A percentile compares a stretch with the other conserved stretches of the same genome.
phyloP scores from a whole-genome alignment of 1,284 basidiomycete species.

The Naganishia albida region DNA sequence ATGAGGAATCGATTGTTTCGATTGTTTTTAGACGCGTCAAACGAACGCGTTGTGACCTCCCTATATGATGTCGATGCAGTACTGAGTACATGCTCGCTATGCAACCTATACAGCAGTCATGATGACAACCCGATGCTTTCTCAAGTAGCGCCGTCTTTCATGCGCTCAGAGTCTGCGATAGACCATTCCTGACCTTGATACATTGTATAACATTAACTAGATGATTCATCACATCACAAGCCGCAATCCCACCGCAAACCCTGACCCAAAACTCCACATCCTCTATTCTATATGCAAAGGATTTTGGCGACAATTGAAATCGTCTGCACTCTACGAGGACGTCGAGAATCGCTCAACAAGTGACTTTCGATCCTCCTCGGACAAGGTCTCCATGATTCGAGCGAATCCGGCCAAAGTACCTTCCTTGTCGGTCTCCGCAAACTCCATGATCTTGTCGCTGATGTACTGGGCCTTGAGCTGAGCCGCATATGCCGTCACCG shows the following conservation, averaged over 20 bases:
- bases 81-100: too few species aligned
- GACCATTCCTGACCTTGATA: slow-evolving; percentile 16
- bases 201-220: slow-evolving; percentile 11
- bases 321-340: slow-evolving; percentile 14
- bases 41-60: too few species aligned
- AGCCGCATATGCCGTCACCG: slow-evolving; percentile 32
- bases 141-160: too few species aligned
- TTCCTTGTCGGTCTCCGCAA: slow-evolving; percentile 37
- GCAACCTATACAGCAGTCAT: too few species aligned
- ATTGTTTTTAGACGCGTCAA: too few species aligned
- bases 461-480: slow-evolving; percentile 46
- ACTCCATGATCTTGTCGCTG: slow-evolving; percentile 43
- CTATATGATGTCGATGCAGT: too few species aligned
- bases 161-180: not conserved
- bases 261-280: not conserved
- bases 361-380: slow-evolving; percentile 31
- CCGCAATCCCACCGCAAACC: slow-evolving; percentile 7
- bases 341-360: slow-evolving; percentile 30
- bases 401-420: slow-evolving; percentile 34
- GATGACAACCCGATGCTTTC: too few species aligned
- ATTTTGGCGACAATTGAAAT: not conserved
- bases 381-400: slow-evolving; percentile 35
- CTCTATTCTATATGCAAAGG: slow-evolving; percentile 9
- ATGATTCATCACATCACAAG: slow-evolving; percentile 13
- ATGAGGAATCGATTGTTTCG: too few species aligned